A percentile compares a stretch with the other conserved stretches of the same genome.
phyloP scores from a whole-genome alignment of 352 stramenopile species.

The Phytophthora pini region DNA sequence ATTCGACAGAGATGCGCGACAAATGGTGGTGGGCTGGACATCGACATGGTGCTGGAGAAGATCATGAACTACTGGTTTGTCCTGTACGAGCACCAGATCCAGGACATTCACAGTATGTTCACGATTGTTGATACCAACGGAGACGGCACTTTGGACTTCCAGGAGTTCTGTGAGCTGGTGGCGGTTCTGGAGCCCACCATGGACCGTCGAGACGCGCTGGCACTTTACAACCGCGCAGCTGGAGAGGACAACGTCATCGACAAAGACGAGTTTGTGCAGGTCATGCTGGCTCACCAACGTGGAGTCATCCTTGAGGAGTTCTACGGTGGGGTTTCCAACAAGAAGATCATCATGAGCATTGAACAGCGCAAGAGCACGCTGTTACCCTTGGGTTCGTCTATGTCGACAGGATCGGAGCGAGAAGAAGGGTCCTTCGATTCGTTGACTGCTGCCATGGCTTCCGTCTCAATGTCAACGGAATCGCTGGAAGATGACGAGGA shows the following conservation, averaged over 20 bases:
- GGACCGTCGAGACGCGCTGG: constrained; percentile 62
- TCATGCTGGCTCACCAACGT: constrained; percentile 80
- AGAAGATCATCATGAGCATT: constrained; percentile 59
- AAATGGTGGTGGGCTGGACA: constrained; percentile 47
- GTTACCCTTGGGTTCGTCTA: constrained; percentile 13
- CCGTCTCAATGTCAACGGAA: constrained; percentile 25
- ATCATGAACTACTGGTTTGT: constrained; percentile 84
- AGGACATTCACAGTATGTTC: constrained; percentile 83
- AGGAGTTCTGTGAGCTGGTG: constrained; percentile 76
- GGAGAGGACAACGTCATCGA: constrained; percentile 83
- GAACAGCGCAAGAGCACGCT: constrained; percentile 59
- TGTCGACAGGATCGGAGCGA: constrained; percentile 41
- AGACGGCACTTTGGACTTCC: constrained; percentile 75
- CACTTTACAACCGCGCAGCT: constrained; percentile 69
- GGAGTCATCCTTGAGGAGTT: constrained; percentile 70
- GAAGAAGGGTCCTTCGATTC: constrained; percentile 68
- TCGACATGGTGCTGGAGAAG: constrained; percentile 77
- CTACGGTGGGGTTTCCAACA: constrained; percentile 56
- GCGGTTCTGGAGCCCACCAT: constrained; percentile 68
- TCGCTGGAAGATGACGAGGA: constrained; percentile 45
- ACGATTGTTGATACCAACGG: constrained; percentile 69
- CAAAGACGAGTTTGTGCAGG: constrained; percentile 78
- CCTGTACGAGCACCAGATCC: constrained; percentile 79
- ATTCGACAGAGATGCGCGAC: constrained; percentile 42
- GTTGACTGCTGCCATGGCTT: constrained; percentile 55